phyloP scores from a whole-genome alignment of 140 eudicot species.

The Bidens hawaiensis region DNA sequence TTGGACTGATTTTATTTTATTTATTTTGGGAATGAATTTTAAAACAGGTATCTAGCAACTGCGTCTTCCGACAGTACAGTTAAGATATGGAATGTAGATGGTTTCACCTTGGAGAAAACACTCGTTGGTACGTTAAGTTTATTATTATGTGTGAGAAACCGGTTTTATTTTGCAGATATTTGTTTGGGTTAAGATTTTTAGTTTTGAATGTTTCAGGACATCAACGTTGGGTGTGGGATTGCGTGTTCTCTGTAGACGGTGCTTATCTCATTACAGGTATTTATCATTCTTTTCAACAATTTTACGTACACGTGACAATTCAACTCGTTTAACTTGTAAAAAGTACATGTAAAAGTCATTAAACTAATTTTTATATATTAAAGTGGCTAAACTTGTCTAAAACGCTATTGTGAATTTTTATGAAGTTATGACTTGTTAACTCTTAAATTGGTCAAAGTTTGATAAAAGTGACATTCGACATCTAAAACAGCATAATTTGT shows the following conservation, averaged over 20 bases:
- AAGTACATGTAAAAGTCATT: no score
- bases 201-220: constrained; percentile 53
- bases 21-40: neutral
- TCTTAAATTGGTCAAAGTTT: no score
- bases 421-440: no score
- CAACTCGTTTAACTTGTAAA: no score
- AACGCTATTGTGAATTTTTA: no score
- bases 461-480: no score
- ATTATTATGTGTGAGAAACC: neutral
- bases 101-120: constrained; percentile 88
- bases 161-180: neutral
- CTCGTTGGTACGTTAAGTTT: constrained; percentile 52
- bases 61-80: constrained; percentile 94
- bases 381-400: no score
- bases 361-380: no score
- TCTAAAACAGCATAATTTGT: no score
- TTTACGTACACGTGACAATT: neutral
- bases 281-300: neutral
- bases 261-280: constrained; percentile 97
- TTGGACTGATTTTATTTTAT: neutral
- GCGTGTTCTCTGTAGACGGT: constrained; percentile 95
- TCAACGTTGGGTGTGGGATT: constrained; percentile 99
- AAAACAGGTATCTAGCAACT: constrained; percentile 76
- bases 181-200: neutral
- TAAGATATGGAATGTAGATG: constrained; percentile 97